phyloP scores from a whole-genome alignment of 768 basidiomycete genomes.

The Pholiota conissans region DNA sequence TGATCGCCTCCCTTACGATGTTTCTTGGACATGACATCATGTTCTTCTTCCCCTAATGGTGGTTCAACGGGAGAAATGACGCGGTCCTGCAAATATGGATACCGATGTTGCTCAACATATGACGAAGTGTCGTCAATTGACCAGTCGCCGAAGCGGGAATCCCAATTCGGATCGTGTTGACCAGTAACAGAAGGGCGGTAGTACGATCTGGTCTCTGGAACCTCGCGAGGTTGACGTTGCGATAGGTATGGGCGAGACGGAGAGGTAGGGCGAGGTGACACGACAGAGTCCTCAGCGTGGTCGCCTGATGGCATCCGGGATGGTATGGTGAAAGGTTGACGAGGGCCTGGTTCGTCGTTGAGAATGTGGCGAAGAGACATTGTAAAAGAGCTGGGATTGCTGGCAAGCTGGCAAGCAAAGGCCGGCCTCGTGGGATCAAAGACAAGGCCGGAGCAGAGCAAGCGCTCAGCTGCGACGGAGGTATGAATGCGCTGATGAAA shows the following conservation, averaged over 20 bases:
- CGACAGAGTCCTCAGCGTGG: slow-evolving; percentile 22
- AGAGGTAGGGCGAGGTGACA: slow-evolving; percentile 25
- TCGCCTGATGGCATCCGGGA: slow-evolving; percentile 21
- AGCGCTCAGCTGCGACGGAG: slow-evolving; percentile 6
- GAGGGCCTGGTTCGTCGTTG: slow-evolving; percentile 65
- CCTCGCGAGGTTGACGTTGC: slow-evolving; percentile 16
- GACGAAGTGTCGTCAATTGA: slow-evolving; percentile 15
- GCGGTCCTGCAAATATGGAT: slow-evolving; percentile 22
- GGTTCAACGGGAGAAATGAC: slow-evolving; percentile 17
- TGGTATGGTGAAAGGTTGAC: slow-evolving; percentile 30
- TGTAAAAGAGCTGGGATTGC: slow-evolving; percentile 16
- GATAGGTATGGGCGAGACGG: slow-evolving; percentile 22
- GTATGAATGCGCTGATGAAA: slow-evolving; percentile 10
- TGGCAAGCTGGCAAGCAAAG: slow-evolving; percentile 9
- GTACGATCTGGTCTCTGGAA: slow-evolving; percentile 15
- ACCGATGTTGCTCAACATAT: slow-evolving; percentile 16
- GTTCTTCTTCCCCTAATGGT: slow-evolving; percentile 20
- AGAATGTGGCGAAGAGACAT: slow-evolving; percentile 84
- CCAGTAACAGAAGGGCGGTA: slow-evolving; percentile 20
- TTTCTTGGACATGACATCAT: slow-evolving; percentile 24
- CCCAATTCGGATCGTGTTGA: slow-evolving; percentile 57
- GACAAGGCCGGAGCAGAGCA: slow-evolving; percentile 25
- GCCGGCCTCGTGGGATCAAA: slow-evolving; percentile 37
- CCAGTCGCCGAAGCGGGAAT: slow-evolving; percentile 22
- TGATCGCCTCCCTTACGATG: slow-evolving; percentile 23